Conservation (phyloP, 1,284 basidiomycete species). For the Trichosporon asahii region DNA sequence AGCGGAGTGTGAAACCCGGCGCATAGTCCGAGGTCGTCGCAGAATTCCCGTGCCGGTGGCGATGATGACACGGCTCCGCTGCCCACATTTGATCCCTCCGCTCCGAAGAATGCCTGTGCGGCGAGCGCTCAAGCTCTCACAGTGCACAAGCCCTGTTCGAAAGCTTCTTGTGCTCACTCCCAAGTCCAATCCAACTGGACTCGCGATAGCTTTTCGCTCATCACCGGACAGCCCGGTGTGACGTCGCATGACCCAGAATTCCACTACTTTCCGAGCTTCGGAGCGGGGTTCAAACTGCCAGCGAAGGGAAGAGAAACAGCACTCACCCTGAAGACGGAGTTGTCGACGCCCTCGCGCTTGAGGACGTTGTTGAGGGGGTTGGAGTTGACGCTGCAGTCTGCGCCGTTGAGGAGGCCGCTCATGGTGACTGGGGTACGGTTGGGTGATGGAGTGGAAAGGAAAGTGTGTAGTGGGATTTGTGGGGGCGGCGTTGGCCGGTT, state of each 20-base stretch:
- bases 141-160: not conserved
- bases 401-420: constrained; percentile 71
- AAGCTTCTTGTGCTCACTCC: not conserved
- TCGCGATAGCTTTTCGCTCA: not conserved
- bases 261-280: not conserved
- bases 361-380: constrained; percentile 88
- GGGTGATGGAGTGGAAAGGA: constrained; percentile 6
- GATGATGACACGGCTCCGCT: constrained; percentile 2
- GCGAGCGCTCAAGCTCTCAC: not conserved
- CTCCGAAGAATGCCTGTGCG: not conserved
- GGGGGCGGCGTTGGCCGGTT: constrained; percentile 10
- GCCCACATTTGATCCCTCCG: not conserved
- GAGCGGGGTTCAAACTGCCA: no score
- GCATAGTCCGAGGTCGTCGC: not conserved
- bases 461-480: not conserved
- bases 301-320: no score
- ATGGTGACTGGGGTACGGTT: constrained; percentile 25
- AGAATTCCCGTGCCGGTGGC: not conserved
- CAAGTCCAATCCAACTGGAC: not conserved
- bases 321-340: constrained; percentile 60
- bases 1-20: not conserved
- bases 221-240: not conserved
- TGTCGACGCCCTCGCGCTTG: constrained; percentile 87
- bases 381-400: constrained; percentile 78
- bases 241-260: not conserved